Percentiles rank a stretch among this genome's conserved stretches.
These are phyloP conservation scores for Sugiyamaella boreocaroliniensis DNA, from an alignment of 805 yeast genomes.

Conservation along the genomic window DNA sequence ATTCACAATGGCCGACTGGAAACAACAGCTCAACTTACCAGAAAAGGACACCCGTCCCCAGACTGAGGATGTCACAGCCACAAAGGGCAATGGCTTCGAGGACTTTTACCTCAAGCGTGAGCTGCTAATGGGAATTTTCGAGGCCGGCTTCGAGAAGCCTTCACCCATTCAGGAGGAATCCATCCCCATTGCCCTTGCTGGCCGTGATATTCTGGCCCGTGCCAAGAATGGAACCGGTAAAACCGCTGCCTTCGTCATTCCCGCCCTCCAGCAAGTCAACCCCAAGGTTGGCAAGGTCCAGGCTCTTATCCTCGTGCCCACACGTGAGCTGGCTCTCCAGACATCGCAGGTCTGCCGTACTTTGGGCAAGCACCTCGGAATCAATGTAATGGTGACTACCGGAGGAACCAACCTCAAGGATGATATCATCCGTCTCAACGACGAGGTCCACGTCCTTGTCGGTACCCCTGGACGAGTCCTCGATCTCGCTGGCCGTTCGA, in stretches of 20 bases:
- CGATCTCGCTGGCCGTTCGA: constrained; percentile 81
- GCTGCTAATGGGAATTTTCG: constrained; percentile 94
- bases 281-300: constrained; percentile 81
- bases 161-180: constrained; percentile 97
- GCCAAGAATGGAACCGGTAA: constrained; percentile 99
- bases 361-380: constrained; percentile 84
- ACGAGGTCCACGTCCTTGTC: constrained; percentile 87
- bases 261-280: constrained; percentile 81
- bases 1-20: constrained; percentile 45
- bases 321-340: constrained; percentile 95
- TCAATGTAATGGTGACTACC: constrained; percentile 95
- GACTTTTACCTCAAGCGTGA: constrained; percentile 89
- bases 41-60: constrained; percentile 88
- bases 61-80: constrained; percentile 89
- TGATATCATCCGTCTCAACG: constrained; percentile 87
- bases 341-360: constrained; percentile 97
- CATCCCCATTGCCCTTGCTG: constrained; percentile 90
- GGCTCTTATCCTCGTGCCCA: constrained; percentile 89
- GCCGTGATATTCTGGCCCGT: constrained; percentile 93
- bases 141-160: constrained; percentile 97
- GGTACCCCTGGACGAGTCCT: constrained; percentile 98
- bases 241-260: constrained; percentile 95
- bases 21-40: constrained; percentile 65
- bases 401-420: constrained; percentile 95
- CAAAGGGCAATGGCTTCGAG: constrained; percentile 87